phyloP scores from a whole-genome alignment of 768 basidiomycete genomes.

The Suillus weaverae region DNA sequence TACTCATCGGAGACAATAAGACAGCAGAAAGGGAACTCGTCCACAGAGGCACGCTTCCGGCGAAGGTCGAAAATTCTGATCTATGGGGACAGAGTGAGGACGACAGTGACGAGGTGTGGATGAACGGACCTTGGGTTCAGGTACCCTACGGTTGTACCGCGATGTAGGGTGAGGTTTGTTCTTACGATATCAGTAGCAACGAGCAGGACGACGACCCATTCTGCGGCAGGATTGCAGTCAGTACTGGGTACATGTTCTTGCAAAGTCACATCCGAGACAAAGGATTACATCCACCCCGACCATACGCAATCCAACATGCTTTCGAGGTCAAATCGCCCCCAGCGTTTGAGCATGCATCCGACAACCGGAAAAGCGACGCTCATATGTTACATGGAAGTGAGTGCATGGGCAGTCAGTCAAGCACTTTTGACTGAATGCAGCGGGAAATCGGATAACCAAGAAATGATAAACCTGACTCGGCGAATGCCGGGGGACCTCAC shows the following conservation, averaged over 20 bases:
- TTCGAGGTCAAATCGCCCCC: background rate
- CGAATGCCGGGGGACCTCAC: background rate
- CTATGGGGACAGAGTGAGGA: constrained; percentile 39
- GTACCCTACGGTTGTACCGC: constrained; percentile 97
- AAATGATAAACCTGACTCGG: background rate
- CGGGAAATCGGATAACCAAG: background rate
- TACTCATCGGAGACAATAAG: constrained; percentile 98
- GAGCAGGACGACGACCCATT: constrained; percentile 98
- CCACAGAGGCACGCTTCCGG: constrained; percentile 92
- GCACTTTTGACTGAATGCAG: background rate
- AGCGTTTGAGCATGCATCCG: background rate
- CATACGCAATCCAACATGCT: too few relatives aligned
- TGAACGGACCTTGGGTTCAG: constrained; percentile 79
- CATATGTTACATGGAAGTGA: background rate
- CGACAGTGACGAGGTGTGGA: background rate
- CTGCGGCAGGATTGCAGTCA: background rate
- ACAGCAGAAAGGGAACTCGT: constrained; percentile 97
- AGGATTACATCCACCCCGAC: constrained; percentile 2
- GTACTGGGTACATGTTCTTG: background rate
- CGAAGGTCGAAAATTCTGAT: constrained; percentile 97
- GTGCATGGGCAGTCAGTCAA: background rate
- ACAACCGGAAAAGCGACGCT: background rate
- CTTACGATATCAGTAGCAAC: constrained; percentile 99
- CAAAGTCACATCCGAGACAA: background rate
- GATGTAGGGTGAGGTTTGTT: constrained; percentile 98